These are phyloP conservation scores for Escovopsis sp. DNA, from an alignment of 2,329 filamentous ascomycete species.

Conservation along the genomic window DNA sequence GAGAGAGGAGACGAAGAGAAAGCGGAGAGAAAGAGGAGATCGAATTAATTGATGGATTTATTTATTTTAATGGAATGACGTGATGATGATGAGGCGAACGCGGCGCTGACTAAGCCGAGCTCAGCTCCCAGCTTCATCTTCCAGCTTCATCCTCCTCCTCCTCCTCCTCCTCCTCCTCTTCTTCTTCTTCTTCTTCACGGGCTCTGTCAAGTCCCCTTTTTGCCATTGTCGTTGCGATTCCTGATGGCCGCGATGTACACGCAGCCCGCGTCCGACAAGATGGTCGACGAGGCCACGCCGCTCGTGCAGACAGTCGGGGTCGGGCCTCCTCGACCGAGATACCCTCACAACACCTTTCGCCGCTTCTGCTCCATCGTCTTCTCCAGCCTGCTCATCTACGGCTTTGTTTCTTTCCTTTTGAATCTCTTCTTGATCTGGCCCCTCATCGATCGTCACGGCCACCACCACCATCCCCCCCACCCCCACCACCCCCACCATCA, in stretches of 20 bases:
- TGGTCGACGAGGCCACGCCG: conserved; percentile 45
- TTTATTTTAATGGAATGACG: too few species aligned
- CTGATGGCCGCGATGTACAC: too few species aligned
- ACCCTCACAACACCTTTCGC: conserved; percentile 45
- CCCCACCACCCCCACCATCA: conserved; percentile 15
- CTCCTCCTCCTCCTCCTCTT: not conserved
- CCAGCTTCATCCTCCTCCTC: not conserved
- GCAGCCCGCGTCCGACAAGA: conserved; percentile 12
- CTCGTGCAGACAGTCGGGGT: conserved; percentile 50
- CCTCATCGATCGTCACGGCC: conserved; percentile 15
- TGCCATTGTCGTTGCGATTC: not conserved
- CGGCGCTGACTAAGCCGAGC: too few species aligned
- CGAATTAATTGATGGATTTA: too few species aligned
- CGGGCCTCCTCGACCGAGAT: conserved; percentile 36
- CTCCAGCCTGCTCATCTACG: conserved; percentile 36
- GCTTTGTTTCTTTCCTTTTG: conserved; percentile 34
- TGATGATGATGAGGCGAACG: too few species aligned
- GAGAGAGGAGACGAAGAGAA: too few species aligned
- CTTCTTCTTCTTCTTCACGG: not conserved
- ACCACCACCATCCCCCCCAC: not conserved
- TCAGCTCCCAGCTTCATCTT: not conserved
- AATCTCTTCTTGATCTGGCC: conserved; percentile 29
- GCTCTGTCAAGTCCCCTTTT: not conserved
- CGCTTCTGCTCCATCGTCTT: conserved; percentile 52
- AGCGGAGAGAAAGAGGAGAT: too few species aligned